Base-by-base conservation (phyloP, 441 rosid species). In the Mallotus repandus region DNA sequence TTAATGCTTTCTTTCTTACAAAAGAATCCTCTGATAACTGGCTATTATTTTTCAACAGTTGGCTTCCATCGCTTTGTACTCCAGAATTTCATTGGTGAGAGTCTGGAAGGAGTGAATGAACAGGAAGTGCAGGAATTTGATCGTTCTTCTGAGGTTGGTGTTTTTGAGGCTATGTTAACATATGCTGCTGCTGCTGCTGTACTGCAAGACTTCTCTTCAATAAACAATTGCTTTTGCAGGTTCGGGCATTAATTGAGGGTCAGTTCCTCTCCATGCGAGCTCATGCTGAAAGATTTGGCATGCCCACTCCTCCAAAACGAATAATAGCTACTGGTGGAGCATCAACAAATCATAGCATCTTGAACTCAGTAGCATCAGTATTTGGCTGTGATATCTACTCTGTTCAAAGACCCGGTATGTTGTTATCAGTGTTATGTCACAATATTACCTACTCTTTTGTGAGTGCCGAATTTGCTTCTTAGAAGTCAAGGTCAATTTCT, bases 251-350 rank as follows among this genome's bases (percentile, higher is more conserved):
- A 82, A 69, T 94, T 54, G 96, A 91, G 79, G 97, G 99, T 29
- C 98, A 94, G 79, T 72, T 94, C 69, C 98, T 94, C 70, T 91
- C 97, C 0, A 94, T 88, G 91, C 83, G 97, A 55, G 97, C 87
- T 63, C 98, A 92, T 64, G 78, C 93, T 15, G 98, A 94, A 84
- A 87, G 98, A 77, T 92, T 86, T 60, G 96, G 97, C 52, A 84
- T 94, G 97, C 94, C 96, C 54, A 81, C 87, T 71, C 95, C 97
- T 76, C 96, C 97, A 4, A 86, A 77, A 70, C 84, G 99, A 70
- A 88, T 94, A 69, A 89, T 89, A 67, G 97, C 99, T 38, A 89
- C 96, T 0, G 96, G 98, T 38, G 97, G 98, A 82, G 98, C 98
- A 74, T 92, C 98, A 7, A 84, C 94, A 64, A 91, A 92, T 53